Percentiles rank a stretch among this genome's conserved stretches.
phyloP scores from a whole-genome alignment of 495 filamentous ascomycete genomes.

The Podospora appendiculata region DNA sequence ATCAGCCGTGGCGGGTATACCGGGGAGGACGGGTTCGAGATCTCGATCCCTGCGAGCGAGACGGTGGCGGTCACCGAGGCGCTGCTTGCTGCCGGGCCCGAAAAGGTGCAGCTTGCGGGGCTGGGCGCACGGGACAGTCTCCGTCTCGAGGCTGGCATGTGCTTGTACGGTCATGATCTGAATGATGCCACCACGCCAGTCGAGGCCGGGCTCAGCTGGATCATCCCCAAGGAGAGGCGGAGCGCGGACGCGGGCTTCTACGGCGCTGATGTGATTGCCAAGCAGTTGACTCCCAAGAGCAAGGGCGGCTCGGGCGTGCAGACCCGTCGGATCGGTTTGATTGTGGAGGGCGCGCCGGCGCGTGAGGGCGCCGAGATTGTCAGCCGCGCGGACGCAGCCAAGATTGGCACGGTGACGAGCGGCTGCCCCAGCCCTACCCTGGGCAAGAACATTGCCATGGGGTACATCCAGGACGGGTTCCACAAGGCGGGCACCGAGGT shows the following conservation, averaged over 20 bases:
- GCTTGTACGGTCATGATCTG: conserved; percentile 95
- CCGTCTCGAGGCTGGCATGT: conserved; percentile 94
- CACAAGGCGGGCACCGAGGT: conserved; percentile 87
- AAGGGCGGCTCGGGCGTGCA: conserved; percentile 59
- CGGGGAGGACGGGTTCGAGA: conserved; percentile 97
- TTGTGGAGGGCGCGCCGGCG: conserved; percentile 81
- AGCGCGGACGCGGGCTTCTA: conserved; percentile 56
- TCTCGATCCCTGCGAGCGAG: conserved; percentile 63
- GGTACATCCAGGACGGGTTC: conserved; percentile 72
- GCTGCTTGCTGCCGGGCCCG: conserved; percentile 54
- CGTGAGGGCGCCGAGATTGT: conserved; percentile 82
- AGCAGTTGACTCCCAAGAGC: conserved; percentile 59
- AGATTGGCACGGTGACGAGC: conserved; percentile 66
- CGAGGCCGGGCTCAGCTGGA: conserved; percentile 75
- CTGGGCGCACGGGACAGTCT: conserved; percentile 88
- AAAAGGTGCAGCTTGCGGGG: conserved; percentile 69
- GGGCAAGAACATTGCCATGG: conserved; percentile 91
- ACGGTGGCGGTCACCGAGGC: conserved; percentile 48
- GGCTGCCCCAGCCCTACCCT: conserved; percentile 84
- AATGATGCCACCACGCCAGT: conserved; percentile 84
- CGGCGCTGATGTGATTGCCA: conserved; percentile 63
- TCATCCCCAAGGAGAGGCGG: conserved; percentile 72
- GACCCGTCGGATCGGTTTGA: conserved; percentile 70
- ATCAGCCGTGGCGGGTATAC: conserved; percentile 90
- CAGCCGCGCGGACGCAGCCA: conserved; percentile 30